Conservation (phyloP, 2,329 filamentous ascomycete species). For the Botrytis fabae region DNA sequence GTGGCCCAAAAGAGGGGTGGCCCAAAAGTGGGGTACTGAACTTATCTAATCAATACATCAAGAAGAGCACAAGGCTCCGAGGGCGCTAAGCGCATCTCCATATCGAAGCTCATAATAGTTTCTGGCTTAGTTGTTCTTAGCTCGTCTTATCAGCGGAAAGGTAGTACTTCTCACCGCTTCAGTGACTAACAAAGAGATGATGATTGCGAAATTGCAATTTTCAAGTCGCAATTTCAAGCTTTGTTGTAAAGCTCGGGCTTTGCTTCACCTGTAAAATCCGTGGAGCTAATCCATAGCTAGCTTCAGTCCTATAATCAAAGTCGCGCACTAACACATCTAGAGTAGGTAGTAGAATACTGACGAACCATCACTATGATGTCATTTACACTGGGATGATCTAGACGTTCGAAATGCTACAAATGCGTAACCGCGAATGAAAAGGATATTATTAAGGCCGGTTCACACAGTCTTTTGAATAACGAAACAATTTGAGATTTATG, state of each 20-base stretch:
- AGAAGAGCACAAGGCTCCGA: too few relatives aligned
- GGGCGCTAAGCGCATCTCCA: too few relatives aligned
- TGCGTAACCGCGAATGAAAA: rapidly evolving
- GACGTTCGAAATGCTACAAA: rapidly evolving
- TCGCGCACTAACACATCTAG: neutral
- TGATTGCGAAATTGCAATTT: neutral
- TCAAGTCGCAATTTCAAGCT: neutral
- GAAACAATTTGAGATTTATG: neutral
- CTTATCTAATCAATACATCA: too few relatives aligned
- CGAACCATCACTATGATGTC: neutral
- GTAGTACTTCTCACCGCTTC: too few relatives aligned
- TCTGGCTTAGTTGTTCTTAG: too few relatives aligned
- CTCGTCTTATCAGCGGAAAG: too few relatives aligned
- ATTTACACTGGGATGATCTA: neutral
- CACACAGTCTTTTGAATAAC: neutral
- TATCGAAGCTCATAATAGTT: too few relatives aligned
- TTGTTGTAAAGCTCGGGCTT: neutral
- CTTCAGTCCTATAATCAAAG: neutral
- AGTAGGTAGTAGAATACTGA: neutral
- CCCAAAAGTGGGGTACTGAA: too few relatives aligned
- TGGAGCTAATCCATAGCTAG: neutral
- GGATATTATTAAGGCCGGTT: rapidly evolving
- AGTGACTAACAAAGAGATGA: too few relatives aligned
- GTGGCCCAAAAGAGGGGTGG: too few relatives aligned
- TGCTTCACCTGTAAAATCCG: neutral